Conservation (phyloP, 352 stramenopile genomes). For the Achlya hypogyna region DNA sequence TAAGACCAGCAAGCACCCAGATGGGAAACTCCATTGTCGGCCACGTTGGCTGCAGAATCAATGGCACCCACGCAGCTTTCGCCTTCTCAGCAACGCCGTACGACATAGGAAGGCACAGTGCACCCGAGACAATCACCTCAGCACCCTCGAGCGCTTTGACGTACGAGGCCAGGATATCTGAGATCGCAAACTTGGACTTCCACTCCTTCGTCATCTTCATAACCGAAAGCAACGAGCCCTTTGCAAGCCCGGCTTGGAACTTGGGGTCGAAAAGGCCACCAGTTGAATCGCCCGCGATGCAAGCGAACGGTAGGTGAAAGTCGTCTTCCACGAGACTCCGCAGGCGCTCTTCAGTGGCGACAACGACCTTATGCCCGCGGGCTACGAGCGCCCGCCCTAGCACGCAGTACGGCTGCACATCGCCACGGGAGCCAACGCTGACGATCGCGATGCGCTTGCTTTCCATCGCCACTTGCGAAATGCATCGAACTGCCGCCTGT, state of each 20-base stretch:
- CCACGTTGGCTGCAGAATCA: background rate
- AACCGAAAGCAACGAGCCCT: background rate
- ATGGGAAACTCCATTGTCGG: background rate
- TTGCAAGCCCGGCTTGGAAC: background rate
- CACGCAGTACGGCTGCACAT: conserved; percentile 16
- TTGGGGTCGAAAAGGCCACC: background rate
- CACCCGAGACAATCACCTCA: conserved; percentile 4
- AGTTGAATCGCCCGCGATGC: conserved; percentile 3
- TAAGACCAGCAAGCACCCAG: background rate
- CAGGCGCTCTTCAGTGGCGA: conserved; percentile 10
- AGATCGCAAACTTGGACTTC: background rate
- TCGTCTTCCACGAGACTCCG: conserved; percentile 7
- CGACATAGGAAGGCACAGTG: background rate
- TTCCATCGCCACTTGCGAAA: background rate
- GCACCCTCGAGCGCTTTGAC: background rate
- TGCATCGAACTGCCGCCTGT: background rate
- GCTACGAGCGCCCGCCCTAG: conserved; percentile 5
- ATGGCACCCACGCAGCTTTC: background rate
- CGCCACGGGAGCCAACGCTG: conserved; percentile 5
- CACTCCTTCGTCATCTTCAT: conserved; percentile 1
- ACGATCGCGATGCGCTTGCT: conserved; percentile 10
- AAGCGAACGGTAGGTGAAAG: background rate
- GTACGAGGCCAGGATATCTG: conserved; percentile 2
- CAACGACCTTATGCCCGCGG: background rate
- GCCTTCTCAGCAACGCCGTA: conserved; percentile 5